phyloP scores from a whole-genome alignment of 2,329 filamentous ascomycete species.

The Trichoderma breve region DNA sequence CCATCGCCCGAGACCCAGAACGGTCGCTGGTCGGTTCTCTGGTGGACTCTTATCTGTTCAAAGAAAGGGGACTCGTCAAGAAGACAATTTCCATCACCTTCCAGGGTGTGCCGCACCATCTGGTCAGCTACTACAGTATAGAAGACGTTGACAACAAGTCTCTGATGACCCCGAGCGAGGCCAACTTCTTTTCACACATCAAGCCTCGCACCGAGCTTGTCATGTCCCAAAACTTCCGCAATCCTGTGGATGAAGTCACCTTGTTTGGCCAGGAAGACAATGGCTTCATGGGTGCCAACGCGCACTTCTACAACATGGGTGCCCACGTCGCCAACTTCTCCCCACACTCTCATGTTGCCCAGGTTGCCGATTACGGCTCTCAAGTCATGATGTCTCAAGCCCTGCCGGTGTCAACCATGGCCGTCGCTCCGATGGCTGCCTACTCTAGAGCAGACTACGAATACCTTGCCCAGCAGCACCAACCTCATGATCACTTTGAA shows the following conservation, averaged over 20 bases:
- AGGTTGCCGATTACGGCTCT: background rate
- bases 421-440: background rate
- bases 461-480: background rate
- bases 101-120: slow-evolving; percentile 72
- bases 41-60: slow-evolving; percentile 88
- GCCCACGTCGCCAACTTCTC: background rate
- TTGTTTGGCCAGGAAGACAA: background rate
- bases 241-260: slow-evolving; percentile 58
- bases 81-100: slow-evolving; percentile 85
- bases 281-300: background rate
- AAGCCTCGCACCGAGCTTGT: slow-evolving; percentile 58
- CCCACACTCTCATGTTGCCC: background rate
- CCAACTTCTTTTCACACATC: slow-evolving; percentile 39
- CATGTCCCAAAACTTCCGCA: slow-evolving; percentile 63
- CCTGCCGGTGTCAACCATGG: background rate
- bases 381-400: background rate
- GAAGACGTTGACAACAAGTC: slow-evolving; percentile 68
- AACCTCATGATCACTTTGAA: background rate
- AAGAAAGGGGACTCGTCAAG: slow-evolving; percentile 78
- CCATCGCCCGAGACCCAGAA: slow-evolving; percentile 32
- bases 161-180: slow-evolving; percentile 58
- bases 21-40: slow-evolving; percentile 70
- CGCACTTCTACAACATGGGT: background rate
- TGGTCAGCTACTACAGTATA: slow-evolving; percentile 86
- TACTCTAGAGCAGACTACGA: background rate